These are phyloP conservation scores for Tuber umbilicatum DNA, from an alignment of 495 filamentous ascomycete genomes.

Conservation along the genomic window DNA sequence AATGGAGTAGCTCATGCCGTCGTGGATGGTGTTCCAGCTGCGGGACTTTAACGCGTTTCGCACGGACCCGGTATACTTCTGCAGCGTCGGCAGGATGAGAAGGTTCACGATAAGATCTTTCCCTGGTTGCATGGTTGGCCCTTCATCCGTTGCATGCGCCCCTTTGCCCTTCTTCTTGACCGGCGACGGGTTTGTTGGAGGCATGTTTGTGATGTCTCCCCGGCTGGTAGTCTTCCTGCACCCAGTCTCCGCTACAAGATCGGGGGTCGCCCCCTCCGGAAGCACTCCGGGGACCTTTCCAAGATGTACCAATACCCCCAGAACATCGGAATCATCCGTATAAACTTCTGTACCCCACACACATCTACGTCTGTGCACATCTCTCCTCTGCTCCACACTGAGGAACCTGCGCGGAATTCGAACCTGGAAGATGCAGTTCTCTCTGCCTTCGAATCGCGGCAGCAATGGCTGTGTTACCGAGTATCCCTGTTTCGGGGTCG, in stretches of 20 bases:
- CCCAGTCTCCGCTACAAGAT: conserved; percentile 46
- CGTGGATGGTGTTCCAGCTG: conserved; percentile 64
- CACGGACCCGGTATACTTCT: conserved; percentile 65
- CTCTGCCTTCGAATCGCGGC: conserved; percentile 70
- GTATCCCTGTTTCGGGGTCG: conserved; percentile 64
- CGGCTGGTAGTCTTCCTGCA: conserved; percentile 28
- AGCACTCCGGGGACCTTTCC: conserved; percentile 89
- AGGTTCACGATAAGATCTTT: conserved; percentile 79
- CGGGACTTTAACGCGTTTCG: conserved; percentile 74
- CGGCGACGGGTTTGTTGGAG: conserved; percentile 22
- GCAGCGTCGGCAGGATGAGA: conserved; percentile 69
- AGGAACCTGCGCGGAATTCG: conserved; percentile 78
- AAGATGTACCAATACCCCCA: conserved; percentile 87
- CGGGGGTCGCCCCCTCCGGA: conserved; percentile 62
- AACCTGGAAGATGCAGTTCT: conserved; percentile 85
- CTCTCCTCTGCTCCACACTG: conserved; percentile 58
- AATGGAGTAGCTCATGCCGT: conserved; percentile 85
- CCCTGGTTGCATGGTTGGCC: conserved; percentile 33
- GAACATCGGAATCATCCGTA: conserved; percentile 88
- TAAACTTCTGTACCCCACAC: conserved; percentile 93
- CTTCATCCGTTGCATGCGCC: conserved; percentile 13
- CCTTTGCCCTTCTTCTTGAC: conserved; percentile 35
- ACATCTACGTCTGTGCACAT: conserved; percentile 68
- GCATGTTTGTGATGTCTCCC: conserved; percentile 27
- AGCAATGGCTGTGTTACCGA: conserved; percentile 60